phyloP scores from a whole-genome alignment of 2,329 filamentous ascomycete genomes.

The Cladophialophora chaetospira region DNA sequence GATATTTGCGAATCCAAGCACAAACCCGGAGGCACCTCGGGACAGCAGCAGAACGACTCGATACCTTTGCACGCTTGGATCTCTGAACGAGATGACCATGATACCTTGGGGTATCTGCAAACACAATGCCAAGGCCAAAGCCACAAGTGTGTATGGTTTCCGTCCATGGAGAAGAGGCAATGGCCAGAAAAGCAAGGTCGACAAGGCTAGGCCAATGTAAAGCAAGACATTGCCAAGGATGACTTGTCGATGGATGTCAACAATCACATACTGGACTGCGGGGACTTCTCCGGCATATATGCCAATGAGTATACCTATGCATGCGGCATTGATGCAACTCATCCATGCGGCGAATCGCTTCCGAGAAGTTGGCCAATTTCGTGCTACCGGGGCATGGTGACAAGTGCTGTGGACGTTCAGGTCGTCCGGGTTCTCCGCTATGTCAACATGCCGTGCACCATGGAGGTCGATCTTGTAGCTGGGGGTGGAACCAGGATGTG shows the following conservation, averaged over 20 bases:
- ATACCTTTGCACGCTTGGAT: slow-evolving; percentile 59
- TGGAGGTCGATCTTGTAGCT: slow-evolving; percentile 27
- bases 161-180: slow-evolving; percentile 70
- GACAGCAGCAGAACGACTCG: slow-evolving; percentile 64
- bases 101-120: slow-evolving; percentile 76
- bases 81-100: slow-evolving; percentile 59
- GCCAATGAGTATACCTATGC: slow-evolving; percentile 70
- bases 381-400: slow-evolving; percentile 65
- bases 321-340: slow-evolving; percentile 71
- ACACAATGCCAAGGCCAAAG: slow-evolving; percentile 69
- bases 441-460: slow-evolving; percentile 28
- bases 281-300: slow-evolving; percentile 78
- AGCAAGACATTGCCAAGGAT: slow-evolving; percentile 74
- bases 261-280: slow-evolving; percentile 76
- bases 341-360: slow-evolving; percentile 70
- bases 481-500: slow-evolving; percentile 7
- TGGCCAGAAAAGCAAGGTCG: slow-evolving; percentile 72
- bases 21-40: slow-evolving; percentile 66
- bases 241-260: slow-evolving; percentile 66
- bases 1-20: slow-evolving; percentile 74
- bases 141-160: slow-evolving; percentile 73
- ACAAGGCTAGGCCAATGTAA: slow-evolving; percentile 69
- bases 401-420: slow-evolving; percentile 42
- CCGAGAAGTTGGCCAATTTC: slow-evolving; percentile 68
- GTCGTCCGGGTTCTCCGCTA: slow-evolving; percentile 38